Conservation (phyloP, 1,284 basidiomycete genomes). For the Cutaneotrichosporon sp. region DNA sequence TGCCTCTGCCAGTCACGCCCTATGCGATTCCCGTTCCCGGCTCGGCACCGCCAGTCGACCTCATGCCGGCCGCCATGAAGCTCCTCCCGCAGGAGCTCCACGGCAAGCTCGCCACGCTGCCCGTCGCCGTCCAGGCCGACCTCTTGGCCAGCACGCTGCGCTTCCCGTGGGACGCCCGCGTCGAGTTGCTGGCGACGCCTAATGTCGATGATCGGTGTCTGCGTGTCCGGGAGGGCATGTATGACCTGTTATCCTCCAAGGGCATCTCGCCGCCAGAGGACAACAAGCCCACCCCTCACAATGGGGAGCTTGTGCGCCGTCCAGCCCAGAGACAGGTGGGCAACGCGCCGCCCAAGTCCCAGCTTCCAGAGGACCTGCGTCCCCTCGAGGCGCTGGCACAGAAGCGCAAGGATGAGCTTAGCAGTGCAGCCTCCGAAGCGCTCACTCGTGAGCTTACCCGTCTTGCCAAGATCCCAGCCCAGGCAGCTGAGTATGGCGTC, state of each 20-base stretch:
- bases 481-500: constrained; percentile 43
- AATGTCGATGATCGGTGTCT: constrained; percentile 28
- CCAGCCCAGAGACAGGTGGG: neutral
- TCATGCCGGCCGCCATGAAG: constrained; percentile 28
- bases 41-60: constrained; percentile 18
- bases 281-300: constrained; percentile 4
- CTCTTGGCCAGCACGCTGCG: constrained; percentile 35
- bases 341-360: constrained; percentile 5
- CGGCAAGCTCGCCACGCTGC: constrained; percentile 27
- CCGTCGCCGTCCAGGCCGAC: constrained; percentile 34
- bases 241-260: constrained; percentile 21
- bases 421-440: constrained; percentile 24
- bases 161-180: constrained; percentile 35
- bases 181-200: constrained; percentile 35
- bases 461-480: constrained; percentile 37
- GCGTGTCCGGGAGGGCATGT: constrained; percentile 29
- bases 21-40: constrained; percentile 37
- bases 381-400: constrained; percentile 24
- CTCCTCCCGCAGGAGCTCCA: constrained; percentile 38
- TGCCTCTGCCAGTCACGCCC: constrained; percentile 28
- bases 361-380: constrained; percentile 37
- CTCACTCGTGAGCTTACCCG: constrained; percentile 32
- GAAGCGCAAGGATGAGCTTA: constrained; percentile 25
- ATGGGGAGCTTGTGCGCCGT: constrained; percentile 5
- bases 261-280: constrained; percentile 21